Conservation (phyloP, 176 grass and related monocot genomes). For the Dendrocalamus sinicus region DNA sequence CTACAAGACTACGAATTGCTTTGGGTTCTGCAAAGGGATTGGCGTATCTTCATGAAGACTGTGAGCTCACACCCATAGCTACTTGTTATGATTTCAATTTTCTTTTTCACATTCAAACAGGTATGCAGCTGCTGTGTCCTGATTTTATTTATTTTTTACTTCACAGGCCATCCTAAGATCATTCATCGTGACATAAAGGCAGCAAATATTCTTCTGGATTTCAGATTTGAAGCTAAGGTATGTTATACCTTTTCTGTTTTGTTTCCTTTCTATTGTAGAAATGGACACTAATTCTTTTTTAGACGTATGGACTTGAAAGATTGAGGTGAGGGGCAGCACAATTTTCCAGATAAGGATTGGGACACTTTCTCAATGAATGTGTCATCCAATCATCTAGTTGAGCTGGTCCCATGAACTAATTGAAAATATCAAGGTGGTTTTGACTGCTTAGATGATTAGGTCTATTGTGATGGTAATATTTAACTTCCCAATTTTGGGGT, state of each 20-base stretch:
- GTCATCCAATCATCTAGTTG: neutral
- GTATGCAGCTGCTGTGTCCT: neutral
- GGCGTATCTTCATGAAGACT: slow-evolving; percentile 88
- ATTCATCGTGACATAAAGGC: slow-evolving; percentile 84
- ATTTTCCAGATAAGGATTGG: neutral
- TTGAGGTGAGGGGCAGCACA: neutral
- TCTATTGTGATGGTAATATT: neutral
- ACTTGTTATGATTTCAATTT: slow-evolving; percentile 36
- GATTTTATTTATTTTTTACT: slow-evolving; percentile 21
- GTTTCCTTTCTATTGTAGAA: slow-evolving; percentile 16
- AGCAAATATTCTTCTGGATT: slow-evolving; percentile 76
- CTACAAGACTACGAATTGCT: slow-evolving; percentile 70
- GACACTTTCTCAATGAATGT: neutral
- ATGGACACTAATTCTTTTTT: neutral
- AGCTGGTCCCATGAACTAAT: neutral
- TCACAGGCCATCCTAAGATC: slow-evolving; percentile 72
- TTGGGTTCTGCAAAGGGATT: slow-evolving; percentile 82
- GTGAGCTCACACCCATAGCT: slow-evolving; percentile 54
- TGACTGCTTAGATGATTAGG: neutral
- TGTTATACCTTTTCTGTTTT: neutral
- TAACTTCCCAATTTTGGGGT: neutral
- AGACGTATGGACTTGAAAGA: neutral
- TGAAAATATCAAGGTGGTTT: neutral
- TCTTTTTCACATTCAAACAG: slow-evolving; percentile 18
- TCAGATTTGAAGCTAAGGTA: slow-evolving; percentile 79